A percentile compares a stretch with the other conserved stretches of the same genome.
Conservation (phyloP, 176 grass and related monocot species). For the Puya raimondii region DNA sequence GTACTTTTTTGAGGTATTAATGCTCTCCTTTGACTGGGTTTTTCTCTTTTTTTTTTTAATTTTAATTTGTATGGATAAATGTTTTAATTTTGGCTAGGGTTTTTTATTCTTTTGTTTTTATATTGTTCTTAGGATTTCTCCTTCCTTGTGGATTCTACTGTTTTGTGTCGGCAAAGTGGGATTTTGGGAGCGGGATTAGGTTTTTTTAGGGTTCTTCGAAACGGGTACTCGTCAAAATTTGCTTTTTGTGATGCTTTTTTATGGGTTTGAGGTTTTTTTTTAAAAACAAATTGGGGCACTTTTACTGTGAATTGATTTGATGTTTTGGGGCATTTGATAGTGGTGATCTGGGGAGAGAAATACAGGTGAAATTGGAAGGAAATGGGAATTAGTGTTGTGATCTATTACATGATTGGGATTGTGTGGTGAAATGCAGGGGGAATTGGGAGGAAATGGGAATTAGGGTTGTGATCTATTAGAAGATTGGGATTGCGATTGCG, state of each 20-base stretch:
- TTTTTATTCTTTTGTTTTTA: slow-evolving; percentile 26
- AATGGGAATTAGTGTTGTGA: not conserved
- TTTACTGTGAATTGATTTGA: not conserved
- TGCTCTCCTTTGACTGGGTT: slow-evolving; percentile 18
- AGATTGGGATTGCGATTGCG: slow-evolving; percentile 16
- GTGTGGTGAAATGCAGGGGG: slow-evolving; percentile 1
- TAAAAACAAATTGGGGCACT: not conserved
- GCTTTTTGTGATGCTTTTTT: not conserved
- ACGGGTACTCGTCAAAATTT: not conserved
- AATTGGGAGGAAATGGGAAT: slow-evolving; percentile 7
- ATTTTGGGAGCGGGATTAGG: slow-evolving; percentile 32
- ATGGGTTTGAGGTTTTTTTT: slow-evolving; percentile 9
- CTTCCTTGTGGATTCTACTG: slow-evolving; percentile 21
- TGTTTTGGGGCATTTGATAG: slow-evolving; percentile 12
- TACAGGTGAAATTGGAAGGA: slow-evolving; percentile 2
- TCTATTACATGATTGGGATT: slow-evolving; percentile 6
- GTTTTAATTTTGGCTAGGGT: not conserved
- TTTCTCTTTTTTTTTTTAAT: slow-evolving; percentile 17
- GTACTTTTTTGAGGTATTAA: slow-evolving; percentile 40
- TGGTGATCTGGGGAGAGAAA: not conserved
- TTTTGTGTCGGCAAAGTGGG: slow-evolving; percentile 5
- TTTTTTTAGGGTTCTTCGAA: slow-evolving; percentile 10
- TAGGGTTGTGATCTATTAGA: slow-evolving; percentile 14
- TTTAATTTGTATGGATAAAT: not conserved
- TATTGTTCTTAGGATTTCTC: not conserved